Percentiles rank a stretch among this genome's conserved stretches.
These are phyloP conservation scores for Pichia paraexigua DNA, from an alignment of 805 yeast genomes.

Conservation along the genomic window DNA sequence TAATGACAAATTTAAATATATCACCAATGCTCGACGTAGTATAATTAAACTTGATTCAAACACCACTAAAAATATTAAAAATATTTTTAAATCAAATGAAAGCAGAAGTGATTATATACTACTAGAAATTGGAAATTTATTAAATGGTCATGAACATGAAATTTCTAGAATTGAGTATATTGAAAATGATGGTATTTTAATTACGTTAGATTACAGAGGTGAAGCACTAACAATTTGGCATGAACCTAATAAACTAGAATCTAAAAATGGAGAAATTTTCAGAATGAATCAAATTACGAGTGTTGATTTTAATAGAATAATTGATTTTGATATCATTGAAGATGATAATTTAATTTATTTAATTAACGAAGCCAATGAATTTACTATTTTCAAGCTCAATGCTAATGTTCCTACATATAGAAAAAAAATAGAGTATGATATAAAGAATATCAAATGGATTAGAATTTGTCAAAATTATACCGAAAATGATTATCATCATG, in stretches of 20 bases:
- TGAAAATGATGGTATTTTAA: slow-evolving; percentile 43
- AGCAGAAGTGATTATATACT: slow-evolving; percentile 48
- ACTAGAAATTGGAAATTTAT: slow-evolving; percentile 47
- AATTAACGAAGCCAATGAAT: slow-evolving; percentile 48
- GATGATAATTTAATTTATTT: slow-evolving; percentile 24
- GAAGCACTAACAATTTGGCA: slow-evolving; percentile 56
- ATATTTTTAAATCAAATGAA: slow-evolving; percentile 32
- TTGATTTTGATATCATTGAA: slow-evolving; percentile 32
- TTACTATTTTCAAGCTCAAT: slow-evolving; percentile 19
- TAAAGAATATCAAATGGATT: neutral
- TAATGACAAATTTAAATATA: slow-evolving; percentile 8
- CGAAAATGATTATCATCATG: neutral
- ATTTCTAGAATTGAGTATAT: slow-evolving; percentile 33
- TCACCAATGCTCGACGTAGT: slow-evolving; percentile 37
- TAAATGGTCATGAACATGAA: slow-evolving; percentile 49
- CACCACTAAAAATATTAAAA: slow-evolving; percentile 36
- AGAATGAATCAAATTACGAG: slow-evolving; percentile 41
- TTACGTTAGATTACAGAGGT: slow-evolving; percentile 51
- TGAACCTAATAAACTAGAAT: slow-evolving; percentile 26
- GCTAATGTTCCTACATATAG: neutral
- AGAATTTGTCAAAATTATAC: neutral
- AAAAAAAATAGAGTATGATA: neutral
- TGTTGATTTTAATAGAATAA: slow-evolving; percentile 12
- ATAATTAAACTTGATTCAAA: slow-evolving; percentile 7
- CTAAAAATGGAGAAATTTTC: slow-evolving; percentile 6